These are phyloP conservation scores for Rhodomyrtus psidioides DNA, from an alignment of 441 rosid genomes.

Conservation along the genomic window DNA sequence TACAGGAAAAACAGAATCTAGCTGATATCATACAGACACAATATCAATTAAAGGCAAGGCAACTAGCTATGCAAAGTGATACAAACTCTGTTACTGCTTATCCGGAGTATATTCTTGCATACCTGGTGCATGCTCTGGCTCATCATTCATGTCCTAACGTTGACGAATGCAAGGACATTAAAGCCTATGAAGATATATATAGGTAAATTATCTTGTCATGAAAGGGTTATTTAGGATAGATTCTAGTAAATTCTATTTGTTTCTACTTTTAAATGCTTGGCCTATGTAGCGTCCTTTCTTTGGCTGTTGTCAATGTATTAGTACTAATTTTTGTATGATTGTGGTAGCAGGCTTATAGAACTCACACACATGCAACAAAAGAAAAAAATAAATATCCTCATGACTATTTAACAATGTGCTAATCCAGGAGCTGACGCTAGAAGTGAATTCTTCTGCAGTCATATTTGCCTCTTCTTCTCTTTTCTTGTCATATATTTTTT, in stretches of 20 bases:
- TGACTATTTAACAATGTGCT: neutral
- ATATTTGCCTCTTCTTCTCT: neutral
- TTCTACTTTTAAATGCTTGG: neutral
- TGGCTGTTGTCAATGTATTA: neutral
- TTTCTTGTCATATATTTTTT: neutral
- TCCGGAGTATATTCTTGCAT: slow-evolving; percentile 73
- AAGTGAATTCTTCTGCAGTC: neutral
- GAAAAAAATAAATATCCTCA: neutral
- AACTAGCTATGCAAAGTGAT: slow-evolving; percentile 66
- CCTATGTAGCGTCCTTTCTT: neutral
- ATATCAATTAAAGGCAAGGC: slow-evolving; percentile 80
- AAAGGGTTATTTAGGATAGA: neutral
- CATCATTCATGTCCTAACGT: slow-evolving; percentile 81
- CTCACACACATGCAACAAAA: too few relatives aligned
- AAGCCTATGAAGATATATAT: slow-evolving; percentile 70
- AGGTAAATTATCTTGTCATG: slow-evolving; percentile 33
- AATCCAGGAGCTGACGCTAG: neutral
- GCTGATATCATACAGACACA: slow-evolving; percentile 85
- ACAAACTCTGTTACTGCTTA: slow-evolving; percentile 37
- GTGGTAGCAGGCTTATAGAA: neutral
- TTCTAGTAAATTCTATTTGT: neutral
- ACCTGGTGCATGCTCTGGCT: slow-evolving; percentile 82
- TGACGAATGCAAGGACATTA: slow-evolving; percentile 85
- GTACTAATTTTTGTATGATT: neutral
- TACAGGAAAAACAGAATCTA: slow-evolving; percentile 88